These are phyloP conservation scores for Vicia faba DNA, from an alignment of 306 rosid genomes.

Conservation along the genomic window DNA sequence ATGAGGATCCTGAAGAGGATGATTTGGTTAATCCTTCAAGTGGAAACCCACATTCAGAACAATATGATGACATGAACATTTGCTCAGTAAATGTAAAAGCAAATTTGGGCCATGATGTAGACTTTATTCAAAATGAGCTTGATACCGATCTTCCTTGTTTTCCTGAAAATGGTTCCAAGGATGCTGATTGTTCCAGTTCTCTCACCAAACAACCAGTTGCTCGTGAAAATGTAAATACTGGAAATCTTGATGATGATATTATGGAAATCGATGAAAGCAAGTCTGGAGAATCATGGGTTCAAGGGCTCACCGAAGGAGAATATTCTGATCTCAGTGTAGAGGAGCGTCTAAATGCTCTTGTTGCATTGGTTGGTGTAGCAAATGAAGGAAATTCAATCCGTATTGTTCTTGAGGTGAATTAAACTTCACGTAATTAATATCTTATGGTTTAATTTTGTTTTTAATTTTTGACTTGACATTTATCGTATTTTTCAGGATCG, in stretches of 20 bases:
- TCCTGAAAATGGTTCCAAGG: conserved; percentile 62
- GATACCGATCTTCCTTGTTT: conserved; percentile 53
- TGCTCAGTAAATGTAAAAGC: conserved; percentile 63
- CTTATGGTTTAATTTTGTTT: conserved; percentile 4
- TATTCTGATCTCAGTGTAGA: conserved; percentile 91
- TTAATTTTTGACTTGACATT: conserved; percentile 42
- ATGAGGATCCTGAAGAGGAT: conserved; percentile 95
- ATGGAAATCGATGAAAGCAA: conserved; percentile 98
- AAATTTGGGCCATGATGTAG: conserved; percentile 46
- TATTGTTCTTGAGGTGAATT: conserved; percentile 84
- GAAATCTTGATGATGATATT: conserved; percentile 63
- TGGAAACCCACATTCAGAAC: conserved; percentile 53
- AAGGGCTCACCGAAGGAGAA: conserved; percentile 93
- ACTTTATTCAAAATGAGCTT: conserved; percentile 56
- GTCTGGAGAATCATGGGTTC: conserved; percentile 97
- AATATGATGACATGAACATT: conserved; percentile 47
- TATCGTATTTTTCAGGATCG: conserved; percentile 69
- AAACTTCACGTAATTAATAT: conserved; percentile 12
- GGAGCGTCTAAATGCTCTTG: conserved; percentile 92
- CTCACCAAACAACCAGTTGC: conserved; percentile 45
- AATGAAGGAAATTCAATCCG: conserved; percentile 98
- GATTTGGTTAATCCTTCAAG: conserved; percentile 63
- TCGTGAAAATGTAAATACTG: conserved; percentile 44
- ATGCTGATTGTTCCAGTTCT: conserved; percentile 47
- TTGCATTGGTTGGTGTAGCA: conserved; percentile 81